A percentile compares a stretch with the other conserved stretches of the same genome.
Conservation (phyloP, 2,329 filamentous ascomycete genomes). For the Talaromyces sp. region DNA sequence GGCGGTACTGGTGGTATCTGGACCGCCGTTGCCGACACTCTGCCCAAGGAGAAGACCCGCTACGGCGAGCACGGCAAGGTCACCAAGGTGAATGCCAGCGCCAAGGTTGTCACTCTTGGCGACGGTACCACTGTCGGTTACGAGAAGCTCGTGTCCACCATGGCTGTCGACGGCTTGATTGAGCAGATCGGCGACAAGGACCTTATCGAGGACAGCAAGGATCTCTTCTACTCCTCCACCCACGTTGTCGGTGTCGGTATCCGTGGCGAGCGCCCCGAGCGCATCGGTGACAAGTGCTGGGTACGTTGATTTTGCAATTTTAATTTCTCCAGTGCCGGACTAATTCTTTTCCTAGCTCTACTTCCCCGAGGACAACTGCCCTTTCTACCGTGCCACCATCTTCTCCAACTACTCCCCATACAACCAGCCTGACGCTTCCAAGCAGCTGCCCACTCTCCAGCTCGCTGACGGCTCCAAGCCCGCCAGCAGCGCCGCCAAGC, state of each 20-base stretch:
- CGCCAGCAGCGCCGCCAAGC: conserved; percentile 64
- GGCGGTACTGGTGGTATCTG: conserved; percentile 98
- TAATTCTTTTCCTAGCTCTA: conserved; percentile 58
- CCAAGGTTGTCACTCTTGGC: conserved; percentile 73
- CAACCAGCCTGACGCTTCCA: conserved; percentile 83
- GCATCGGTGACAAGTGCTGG: conserved; percentile 99
- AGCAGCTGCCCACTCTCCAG: conserved; percentile 81
- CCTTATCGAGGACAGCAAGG: conserved; percentile 76
- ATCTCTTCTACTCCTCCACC: conserved; percentile 92
- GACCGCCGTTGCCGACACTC: conserved; percentile 90
- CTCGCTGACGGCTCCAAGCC: conserved; percentile 82
- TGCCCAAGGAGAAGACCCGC: conserved; percentile 85
- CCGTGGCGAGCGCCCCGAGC: conserved; percentile 83
- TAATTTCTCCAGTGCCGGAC: not conserved
- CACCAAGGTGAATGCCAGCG: conserved; percentile 76
- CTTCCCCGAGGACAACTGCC: conserved; percentile 98
- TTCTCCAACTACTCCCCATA: conserved; percentile 99
- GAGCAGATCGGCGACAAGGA: conserved; percentile 84
- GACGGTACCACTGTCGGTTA: conserved; percentile 88
- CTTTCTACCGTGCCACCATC: conserved; percentile 98
- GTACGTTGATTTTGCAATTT: conserved; percentile 41
- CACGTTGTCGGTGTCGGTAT: conserved; percentile 96
- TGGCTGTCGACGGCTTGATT: conserved; percentile 86
- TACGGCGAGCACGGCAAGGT: conserved; percentile 84
- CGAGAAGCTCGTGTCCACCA: conserved; percentile 89